Evolutionary conservation across 1,284 basidiomycete species (phyloP).

Genomic region (Puccinia hordei): DNA sequence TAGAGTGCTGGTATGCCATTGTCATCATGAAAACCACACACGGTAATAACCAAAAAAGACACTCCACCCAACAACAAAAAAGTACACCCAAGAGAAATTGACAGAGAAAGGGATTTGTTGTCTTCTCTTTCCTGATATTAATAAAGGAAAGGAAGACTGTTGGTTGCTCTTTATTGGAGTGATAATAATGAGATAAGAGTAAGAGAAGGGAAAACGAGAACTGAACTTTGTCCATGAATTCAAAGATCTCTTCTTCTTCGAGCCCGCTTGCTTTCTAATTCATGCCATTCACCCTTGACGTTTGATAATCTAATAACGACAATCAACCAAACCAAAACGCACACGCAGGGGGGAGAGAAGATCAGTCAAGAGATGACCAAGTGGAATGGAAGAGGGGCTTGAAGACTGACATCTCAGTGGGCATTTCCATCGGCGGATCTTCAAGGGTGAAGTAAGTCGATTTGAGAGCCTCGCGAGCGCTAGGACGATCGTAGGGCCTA

Average conservation of each 20-base stretch:
- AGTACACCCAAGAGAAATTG: background rate
- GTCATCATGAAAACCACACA: background rate
- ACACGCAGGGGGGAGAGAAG: background rate
- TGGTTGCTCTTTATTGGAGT: background rate
- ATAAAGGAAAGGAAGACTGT: background rate
- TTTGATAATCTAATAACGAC: conserved; percentile 53
- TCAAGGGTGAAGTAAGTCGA: conserved; percentile 55
- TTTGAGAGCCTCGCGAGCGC: conserved; percentile 54
- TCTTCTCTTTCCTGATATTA: no score
- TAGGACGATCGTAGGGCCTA: conserved; percentile 54
- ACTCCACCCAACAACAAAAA: background rate
- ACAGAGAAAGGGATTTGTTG: background rate
- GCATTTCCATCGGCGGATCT: conserved; percentile 55
- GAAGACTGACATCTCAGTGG: conserved; percentile 51
- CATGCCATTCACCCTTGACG: conserved; percentile 59
- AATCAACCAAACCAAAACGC: background rate
- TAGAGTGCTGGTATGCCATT: no score
- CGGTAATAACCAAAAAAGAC: background rate
- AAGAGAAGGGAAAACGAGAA: background rate
- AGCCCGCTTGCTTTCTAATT: conserved; percentile 55
- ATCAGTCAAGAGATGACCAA: background rate
- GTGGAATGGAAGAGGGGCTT: background rate
- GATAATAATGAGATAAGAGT: background rate
- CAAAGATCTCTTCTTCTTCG: conserved; percentile 28
- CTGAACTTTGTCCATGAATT: background rate